Percentiles rank a stretch among this genome's conserved stretches.
These are phyloP conservation scores for Calonectria leucothoes DNA, from an alignment of 2,329 filamentous ascomycete genomes.

Conservation along the genomic window DNA sequence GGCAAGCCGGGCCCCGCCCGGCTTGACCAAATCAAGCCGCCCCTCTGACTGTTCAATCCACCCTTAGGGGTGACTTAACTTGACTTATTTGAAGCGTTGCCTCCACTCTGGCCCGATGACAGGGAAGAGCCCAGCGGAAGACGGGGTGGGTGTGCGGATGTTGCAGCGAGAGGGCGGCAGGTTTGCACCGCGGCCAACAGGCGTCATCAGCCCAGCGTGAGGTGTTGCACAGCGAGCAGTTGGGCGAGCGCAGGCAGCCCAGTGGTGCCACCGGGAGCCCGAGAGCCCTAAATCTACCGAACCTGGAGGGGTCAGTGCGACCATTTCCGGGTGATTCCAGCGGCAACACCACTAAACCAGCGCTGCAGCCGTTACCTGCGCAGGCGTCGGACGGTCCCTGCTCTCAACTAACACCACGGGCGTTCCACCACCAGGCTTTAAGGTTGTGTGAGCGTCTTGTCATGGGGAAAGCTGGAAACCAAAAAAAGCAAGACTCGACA, in stretches of 20 bases:
- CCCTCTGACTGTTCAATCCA: too few species aligned
- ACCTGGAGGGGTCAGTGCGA: constrained; percentile 8
- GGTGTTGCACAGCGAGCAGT: constrained; percentile 7
- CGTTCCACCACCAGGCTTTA: not conserved
- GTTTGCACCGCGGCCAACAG: not conserved
- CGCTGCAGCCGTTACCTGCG: not conserved
- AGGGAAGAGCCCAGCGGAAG: not conserved
- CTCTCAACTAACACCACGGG: not conserved
- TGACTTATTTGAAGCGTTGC: too few species aligned
- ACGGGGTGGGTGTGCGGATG: not conserved
- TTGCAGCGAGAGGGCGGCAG: not conserved
- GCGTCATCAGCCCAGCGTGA: constrained; percentile 20
- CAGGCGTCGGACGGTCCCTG: constrained; percentile 11
- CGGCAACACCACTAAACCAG: not conserved
- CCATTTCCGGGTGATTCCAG: constrained; percentile 13
- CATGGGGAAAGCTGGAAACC: constrained; percentile 2
- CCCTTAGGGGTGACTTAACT: too few species aligned
- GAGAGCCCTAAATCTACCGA: constrained; percentile 19
- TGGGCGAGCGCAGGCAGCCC: not conserved
- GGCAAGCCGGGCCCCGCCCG: too few species aligned
- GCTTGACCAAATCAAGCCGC: too few species aligned
- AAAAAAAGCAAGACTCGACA: constrained; percentile 23
- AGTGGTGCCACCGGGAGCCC: constrained; percentile 13
- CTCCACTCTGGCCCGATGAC: not conserved
- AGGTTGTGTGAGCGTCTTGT: constrained; percentile 5